Evolutionary conservation across 1,284 basidiomycete species (phyloP).

Genomic region (Tylopilus orsonianus): DNA sequence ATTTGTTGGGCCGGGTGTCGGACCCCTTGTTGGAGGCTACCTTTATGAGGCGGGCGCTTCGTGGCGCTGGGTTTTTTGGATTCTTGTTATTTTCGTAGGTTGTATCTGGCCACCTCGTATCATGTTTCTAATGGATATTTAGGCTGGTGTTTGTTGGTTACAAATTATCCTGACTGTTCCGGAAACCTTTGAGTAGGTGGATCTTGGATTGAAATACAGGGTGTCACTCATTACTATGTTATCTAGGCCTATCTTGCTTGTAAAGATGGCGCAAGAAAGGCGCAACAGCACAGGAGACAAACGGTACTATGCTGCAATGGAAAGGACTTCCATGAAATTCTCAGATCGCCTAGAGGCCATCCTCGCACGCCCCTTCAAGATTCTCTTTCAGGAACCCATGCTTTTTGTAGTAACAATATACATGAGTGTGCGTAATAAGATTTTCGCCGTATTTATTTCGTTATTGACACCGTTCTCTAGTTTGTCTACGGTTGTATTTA

Average conservation of each 20-base stretch:
- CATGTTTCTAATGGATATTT: conserved; percentile 3
- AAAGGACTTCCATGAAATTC: conserved; percentile 42
- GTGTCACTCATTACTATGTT: not conserved
- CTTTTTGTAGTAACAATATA: conserved; percentile 70
- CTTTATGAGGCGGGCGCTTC: conserved; percentile 47
- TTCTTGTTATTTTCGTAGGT: conserved; percentile 62
- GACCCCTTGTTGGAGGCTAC: conserved; percentile 65
- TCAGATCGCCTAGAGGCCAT: conserved; percentile 47
- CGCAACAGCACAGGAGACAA: conserved; percentile 62
- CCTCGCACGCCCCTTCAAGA: conserved; percentile 62
- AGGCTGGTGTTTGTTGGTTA: conserved; percentile 46
- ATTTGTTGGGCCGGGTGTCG: conserved; percentile 71
- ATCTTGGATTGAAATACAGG: not conserved
- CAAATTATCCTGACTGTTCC: conserved; percentile 68
- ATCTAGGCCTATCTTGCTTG: conserved; percentile 55
- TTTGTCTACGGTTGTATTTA: conserved; percentile 65
- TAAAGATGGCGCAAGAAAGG: conserved; percentile 41
- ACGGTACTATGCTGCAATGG: conserved; percentile 56
- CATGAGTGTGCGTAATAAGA: conserved; percentile 48
- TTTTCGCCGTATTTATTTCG: conserved; percentile 16
- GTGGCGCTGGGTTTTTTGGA: conserved; percentile 81
- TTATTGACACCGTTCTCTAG: conserved; percentile 36
- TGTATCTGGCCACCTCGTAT: not conserved
- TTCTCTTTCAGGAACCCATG: conserved; percentile 79
- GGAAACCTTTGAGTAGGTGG: conserved; percentile 63